A percentile compares a stretch with the other conserved stretches of the same genome.
Evolutionary conservation across 108 stramenopile species (phyloP).

Genomic region (Discostella pseudostelligera): DNA sequence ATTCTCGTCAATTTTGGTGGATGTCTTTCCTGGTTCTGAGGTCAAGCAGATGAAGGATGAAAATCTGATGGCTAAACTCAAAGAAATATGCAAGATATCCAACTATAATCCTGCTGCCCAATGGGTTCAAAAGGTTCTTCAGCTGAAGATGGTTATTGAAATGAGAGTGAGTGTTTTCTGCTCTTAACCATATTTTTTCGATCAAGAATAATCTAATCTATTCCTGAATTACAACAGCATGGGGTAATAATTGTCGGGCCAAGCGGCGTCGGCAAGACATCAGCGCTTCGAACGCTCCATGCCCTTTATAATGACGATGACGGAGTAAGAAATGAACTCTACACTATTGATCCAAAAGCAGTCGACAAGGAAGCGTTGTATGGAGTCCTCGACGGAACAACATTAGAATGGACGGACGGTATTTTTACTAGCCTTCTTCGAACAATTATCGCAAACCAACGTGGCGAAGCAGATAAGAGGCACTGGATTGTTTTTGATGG

Average conservation of each 20-base stretch:
- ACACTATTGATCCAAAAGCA: constrained; percentile 97
- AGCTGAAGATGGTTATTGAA: constrained; percentile 92
- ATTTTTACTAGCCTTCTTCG: constrained; percentile 89
- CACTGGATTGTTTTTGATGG: constrained; percentile 98
- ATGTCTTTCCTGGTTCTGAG: constrained; percentile 89
- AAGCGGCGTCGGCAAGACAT: constrained; percentile 81
- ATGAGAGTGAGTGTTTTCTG: constrained; percentile 81
- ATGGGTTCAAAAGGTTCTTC: constrained; percentile 95
- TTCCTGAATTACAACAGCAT: too few species aligned
- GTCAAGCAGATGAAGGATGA: constrained; percentile 83
- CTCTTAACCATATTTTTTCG: background rate
- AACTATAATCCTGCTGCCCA: constrained; percentile 62
- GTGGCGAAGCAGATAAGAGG: constrained; percentile 88
- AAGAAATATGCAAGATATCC: constrained; percentile 61
- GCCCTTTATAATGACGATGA: constrained; percentile 82
- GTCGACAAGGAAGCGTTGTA: constrained; percentile 90
- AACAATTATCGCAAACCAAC: constrained; percentile 87
- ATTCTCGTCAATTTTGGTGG: constrained; percentile 80
- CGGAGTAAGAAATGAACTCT: constrained; percentile 87
- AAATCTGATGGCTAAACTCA: constrained; percentile 60
- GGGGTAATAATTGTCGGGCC: constrained; percentile 94
- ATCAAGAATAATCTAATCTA: background rate
- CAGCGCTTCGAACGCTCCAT: constrained; percentile 76
- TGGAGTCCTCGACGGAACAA: constrained; percentile 95
- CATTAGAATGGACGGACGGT: constrained; percentile 99